Conservation (phyloP, 148 eudicot genomes). For the Simmondsia chinensis region DNA sequence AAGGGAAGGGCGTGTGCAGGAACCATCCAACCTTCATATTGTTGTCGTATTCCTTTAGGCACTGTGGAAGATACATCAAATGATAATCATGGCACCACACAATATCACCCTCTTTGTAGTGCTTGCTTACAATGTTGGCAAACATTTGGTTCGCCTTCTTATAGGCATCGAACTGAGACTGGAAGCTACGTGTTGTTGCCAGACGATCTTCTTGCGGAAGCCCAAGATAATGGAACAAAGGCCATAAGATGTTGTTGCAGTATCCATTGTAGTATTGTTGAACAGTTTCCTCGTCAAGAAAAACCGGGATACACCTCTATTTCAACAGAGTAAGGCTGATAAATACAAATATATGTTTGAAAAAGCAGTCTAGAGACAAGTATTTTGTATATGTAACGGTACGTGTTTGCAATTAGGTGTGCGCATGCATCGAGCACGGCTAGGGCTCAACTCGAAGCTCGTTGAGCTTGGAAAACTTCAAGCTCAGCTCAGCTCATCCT, state of each 20-base stretch:
- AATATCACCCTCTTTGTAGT: conserved; percentile 70
- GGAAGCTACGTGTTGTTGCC: conserved; percentile 51
- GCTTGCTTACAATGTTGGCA: conserved; percentile 66
- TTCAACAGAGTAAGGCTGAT: conserved; percentile 1
- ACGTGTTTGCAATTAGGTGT: too few relatives aligned
- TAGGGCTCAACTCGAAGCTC: too few relatives aligned
- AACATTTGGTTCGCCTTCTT: conserved; percentile 70
- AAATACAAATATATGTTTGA: background rate
- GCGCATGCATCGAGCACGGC: too few relatives aligned
- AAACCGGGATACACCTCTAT: conserved; percentile 70
- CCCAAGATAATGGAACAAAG: conserved; percentile 70
- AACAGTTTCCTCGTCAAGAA: conserved; percentile 57
- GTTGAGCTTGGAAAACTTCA: too few relatives aligned
- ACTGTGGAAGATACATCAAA: conserved; percentile 71
- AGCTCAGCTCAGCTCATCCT: too few relatives aligned
- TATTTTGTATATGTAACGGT: too few relatives aligned
- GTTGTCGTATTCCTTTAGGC: conserved; percentile 43
- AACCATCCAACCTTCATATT: conserved; percentile 88
- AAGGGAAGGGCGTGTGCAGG: conserved; percentile 86
- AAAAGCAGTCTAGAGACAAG: too few relatives aligned
- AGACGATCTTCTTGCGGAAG: conserved; percentile 81
- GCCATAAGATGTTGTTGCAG: conserved; percentile 84
- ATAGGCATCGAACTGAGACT: conserved; percentile 68
- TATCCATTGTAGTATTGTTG: conserved; percentile 77
- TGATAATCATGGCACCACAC: conserved; percentile 96